Conservation (phyloP, 305 asterid genomes). For the Fraxinus platypoda region DNA sequence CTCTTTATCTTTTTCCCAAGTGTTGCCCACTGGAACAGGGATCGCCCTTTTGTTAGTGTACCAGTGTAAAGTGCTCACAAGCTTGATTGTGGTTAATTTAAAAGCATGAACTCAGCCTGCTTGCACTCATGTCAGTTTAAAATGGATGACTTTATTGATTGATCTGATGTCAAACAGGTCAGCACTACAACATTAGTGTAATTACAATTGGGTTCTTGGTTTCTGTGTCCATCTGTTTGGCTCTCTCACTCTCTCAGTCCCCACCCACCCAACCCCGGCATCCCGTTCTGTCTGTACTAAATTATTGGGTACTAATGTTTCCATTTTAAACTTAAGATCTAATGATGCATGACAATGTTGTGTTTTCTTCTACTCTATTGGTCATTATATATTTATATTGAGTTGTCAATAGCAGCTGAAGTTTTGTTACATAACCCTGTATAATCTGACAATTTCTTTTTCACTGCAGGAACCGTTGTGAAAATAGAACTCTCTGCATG, state of each 20-base stretch:
- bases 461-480: slow-evolving; percentile 66
- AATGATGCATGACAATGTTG: neutral
- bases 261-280: neutral
- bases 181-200: neutral
- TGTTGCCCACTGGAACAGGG: neutral
- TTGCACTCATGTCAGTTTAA: neutral
- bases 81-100: neutral
- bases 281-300: neutral
- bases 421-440: neutral
- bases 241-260: neutral
- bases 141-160: neutral
- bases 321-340: neutral
- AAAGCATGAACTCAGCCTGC: neutral
- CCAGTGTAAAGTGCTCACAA: neutral
- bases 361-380: neutral
- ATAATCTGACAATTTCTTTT: neutral
- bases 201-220: neutral
- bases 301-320: neutral
- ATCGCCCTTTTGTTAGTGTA: neutral
- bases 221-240: neutral
- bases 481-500: slow-evolving; percentile 81
- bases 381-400: neutral
- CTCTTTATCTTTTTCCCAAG: neutral
- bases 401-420: slow-evolving; percentile 7
- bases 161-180: neutral